Conservation (phyloP, 225 moss, liverwort and hornwort species). For the Straminergon stramineum region DNA sequence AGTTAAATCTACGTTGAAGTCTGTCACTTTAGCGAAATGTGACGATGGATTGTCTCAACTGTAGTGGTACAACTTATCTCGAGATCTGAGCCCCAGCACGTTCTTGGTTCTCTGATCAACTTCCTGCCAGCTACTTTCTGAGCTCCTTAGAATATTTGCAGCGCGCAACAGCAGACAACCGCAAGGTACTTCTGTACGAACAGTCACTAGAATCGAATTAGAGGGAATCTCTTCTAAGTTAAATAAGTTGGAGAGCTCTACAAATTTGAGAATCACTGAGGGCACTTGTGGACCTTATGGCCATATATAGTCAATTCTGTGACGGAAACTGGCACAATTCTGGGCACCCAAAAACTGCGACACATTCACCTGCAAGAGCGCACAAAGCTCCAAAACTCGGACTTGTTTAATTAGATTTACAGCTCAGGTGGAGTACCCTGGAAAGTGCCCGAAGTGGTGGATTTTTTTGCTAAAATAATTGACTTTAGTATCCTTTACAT, state of each 20-base stretch:
- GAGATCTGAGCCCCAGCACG: constrained; percentile 7
- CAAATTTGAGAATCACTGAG: background rate
- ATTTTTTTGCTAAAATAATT: background rate
- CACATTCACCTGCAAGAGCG: background rate
- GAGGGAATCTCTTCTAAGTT: background rate
- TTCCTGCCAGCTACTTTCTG: background rate
- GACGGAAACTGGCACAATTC: background rate
- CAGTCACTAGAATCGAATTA: background rate
- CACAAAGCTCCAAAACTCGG: background rate
- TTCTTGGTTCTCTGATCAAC: background rate
- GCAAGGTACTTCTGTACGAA: background rate
- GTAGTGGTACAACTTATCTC: background rate
- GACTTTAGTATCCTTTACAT: background rate
- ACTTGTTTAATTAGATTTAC: background rate
- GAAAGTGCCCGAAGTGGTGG: background rate
- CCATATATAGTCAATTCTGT: background rate
- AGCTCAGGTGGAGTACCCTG: background rate
- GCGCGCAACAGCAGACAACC: background rate
- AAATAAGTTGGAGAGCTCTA: background rate
- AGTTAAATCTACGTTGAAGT: background rate
- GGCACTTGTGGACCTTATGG: background rate
- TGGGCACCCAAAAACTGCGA: background rate
- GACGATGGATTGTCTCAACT: background rate
- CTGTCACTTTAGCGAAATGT: background rate
- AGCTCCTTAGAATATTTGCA: background rate